Base-by-base conservation (phyloP, 768 basidiomycete species). In the Boletus pseudo-olivaceus region DNA sequence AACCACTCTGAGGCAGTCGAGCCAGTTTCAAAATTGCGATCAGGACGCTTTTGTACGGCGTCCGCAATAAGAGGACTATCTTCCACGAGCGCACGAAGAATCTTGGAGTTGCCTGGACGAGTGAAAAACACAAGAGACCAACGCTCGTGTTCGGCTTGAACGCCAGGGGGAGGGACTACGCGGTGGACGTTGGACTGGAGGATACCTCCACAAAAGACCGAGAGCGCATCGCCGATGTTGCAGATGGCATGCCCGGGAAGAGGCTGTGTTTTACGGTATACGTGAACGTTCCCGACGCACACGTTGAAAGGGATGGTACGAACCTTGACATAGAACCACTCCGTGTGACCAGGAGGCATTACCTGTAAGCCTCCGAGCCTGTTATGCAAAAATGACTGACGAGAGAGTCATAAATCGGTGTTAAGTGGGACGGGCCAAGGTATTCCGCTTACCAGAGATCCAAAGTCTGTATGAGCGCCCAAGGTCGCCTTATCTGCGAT, bases 401-500 rank as follows among this genome's bases (percentile, higher is more conserved):
- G 17, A 19, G 20, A 5, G 29, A 12, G 17, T 35, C 17, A 47
- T 26, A 14, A n/a, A 30, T 23, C 7, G 12, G 15, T 29, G 4
- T 20, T 4, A 12, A 7, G 10, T 20, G 32, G 30, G 43, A 29
- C 14, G 2, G 37, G 17, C 7, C 23, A 2, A 26, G 37, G 12
- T 27, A 23, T 8, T 39, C 12, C 9, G 40, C 79, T 62, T 59
- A 85, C 84, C 53, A 87, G 64, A n/a, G 82, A 83, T n/a, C 86
- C 85, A 57, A 87, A 88, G 66, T 87, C 87, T 3, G 85, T 87
- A 63, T 88, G 87, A 2, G 81, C 79, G 19, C 84, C 84, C n/a
- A 87, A 64, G 0, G 74, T 72, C n/a, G 75, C 71, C 43, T 68
- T 75, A 7, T 75, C 69, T 7, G 66, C 65, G 8, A 55, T 12